Evolutionary conservation across 2,329 filamentous ascomycete genomes (phyloP).

Genomic region (Monosporascus sp.): DNA sequence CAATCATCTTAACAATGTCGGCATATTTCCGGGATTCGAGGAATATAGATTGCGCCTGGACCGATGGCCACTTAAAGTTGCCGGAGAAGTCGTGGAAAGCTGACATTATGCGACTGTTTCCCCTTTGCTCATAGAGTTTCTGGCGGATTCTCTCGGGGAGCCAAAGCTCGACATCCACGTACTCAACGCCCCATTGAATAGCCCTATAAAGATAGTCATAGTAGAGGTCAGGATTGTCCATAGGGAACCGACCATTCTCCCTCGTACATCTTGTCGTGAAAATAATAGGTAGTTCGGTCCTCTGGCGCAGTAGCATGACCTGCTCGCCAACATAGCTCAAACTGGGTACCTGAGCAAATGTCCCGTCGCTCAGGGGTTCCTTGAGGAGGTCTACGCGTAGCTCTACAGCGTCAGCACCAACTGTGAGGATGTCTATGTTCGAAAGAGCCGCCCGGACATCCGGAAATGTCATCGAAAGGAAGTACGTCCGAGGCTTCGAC

Average conservation of each 20-base stretch:
- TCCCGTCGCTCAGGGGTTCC: conserved; percentile 60
- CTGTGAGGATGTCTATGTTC: conserved; percentile 81
- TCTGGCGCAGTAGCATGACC: conserved; percentile 75
- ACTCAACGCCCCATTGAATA: conserved; percentile 85
- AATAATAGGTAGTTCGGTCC: conserved; percentile 84
- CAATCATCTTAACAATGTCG: conserved; percentile 89
- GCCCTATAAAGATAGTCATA: conserved; percentile 77
- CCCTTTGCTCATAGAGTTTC: conserved; percentile 62
- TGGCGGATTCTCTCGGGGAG: conserved; percentile 70
- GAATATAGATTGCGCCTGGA: conserved; percentile 67
- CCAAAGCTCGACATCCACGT: conserved; percentile 86
- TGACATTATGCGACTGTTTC: conserved; percentile 82
- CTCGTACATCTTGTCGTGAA: conserved; percentile 78
- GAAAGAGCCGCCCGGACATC: conserved; percentile 78
- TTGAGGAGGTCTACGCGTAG: conserved; percentile 76
- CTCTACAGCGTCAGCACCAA: conserved; percentile 81
- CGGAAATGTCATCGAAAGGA: conserved; percentile 84
- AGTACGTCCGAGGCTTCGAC: conserved; percentile 72
- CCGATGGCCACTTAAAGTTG: conserved; percentile 75
- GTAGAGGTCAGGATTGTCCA: conserved; percentile 70
- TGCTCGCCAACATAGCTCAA: conserved; percentile 82
- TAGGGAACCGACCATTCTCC: conserved; percentile 80
- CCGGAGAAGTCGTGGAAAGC: conserved; percentile 87
- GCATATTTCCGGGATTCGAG: conserved; percentile 66
- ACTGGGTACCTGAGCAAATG: conserved; percentile 64